phyloP scores from a whole-genome alignment of 1,284 basidiomycete species.

The Tilletia walkeri region DNA sequence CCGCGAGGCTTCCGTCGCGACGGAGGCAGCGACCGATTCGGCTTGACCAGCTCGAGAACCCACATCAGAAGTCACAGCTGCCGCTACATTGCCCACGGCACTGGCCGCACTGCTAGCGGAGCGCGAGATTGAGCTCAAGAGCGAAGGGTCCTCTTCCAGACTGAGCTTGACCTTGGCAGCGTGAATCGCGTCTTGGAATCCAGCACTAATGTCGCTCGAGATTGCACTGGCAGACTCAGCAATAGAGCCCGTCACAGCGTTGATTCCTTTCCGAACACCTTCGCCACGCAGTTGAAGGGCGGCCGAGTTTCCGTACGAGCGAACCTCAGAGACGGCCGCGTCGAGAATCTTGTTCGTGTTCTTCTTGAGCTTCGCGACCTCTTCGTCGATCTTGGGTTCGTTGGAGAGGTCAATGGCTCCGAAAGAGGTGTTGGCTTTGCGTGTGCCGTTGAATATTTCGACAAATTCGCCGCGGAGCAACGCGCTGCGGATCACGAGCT shows the following conservation, averaged over 20 bases:
- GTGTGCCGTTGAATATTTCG: constrained; percentile 30
- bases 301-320: constrained; percentile 29
- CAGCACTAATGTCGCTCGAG: constrained; percentile 34
- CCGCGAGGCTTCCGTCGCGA: constrained; percentile 17
- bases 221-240: constrained; percentile 33
- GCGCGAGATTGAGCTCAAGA: neutral
- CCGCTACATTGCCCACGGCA: neutral
- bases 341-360: constrained; percentile 35
- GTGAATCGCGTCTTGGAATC: constrained; percentile 33
- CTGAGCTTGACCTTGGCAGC: constrained; percentile 33
- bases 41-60: neutral
- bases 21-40: neutral
- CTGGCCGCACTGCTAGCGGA: constrained; percentile 5
- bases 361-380: constrained; percentile 35
- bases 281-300: constrained; percentile 34
- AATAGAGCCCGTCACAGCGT: constrained; percentile 33
- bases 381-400: constrained; percentile 28
- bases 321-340: constrained; percentile 35
- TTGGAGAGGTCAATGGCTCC: constrained; percentile 24
- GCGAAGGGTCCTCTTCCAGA: constrained; percentile 24
- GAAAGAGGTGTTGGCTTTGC: constrained; percentile 24
- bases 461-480: constrained; percentile 34
- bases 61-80: neutral
- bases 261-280: constrained; percentile 31
- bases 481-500: constrained; percentile 34